Evolutionary conservation across 2,329 filamentous ascomycete genomes (phyloP).

Genomic region (Diaporthe aspalathi): DNA sequence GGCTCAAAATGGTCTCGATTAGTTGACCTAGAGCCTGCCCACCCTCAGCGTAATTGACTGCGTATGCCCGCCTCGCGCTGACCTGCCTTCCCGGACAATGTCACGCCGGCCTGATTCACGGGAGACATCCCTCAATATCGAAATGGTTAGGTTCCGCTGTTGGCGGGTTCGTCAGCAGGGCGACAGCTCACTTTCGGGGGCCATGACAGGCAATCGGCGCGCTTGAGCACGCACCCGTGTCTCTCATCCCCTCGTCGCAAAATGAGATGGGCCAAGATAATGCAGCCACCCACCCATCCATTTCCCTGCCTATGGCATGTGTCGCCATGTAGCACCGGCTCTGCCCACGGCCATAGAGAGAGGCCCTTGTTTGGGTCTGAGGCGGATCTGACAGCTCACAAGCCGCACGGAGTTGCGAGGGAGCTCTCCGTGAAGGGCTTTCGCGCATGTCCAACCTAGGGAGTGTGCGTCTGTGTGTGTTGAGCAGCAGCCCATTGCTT

Average conservation of each 20-base stretch:
- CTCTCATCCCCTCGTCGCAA: slow-evolving; percentile 31
- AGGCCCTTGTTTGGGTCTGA: not conserved
- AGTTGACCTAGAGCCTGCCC: not conserved
- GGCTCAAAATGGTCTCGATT: not conserved
- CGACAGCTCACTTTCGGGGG: slow-evolving; percentile 19
- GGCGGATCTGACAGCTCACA: slow-evolving; percentile 28
- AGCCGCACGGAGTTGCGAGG: slow-evolving; percentile 7
- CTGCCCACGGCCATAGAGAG: not conserved
- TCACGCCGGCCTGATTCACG: not conserved
- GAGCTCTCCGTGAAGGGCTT: slow-evolving; percentile 1
- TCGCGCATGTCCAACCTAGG: slow-evolving; percentile 3
- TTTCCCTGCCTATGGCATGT: slow-evolving; percentile 22
- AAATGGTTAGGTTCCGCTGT: not conserved
- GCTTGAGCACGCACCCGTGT: slow-evolving; percentile 23
- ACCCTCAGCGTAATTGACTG: not conserved
- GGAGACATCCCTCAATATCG: not conserved
- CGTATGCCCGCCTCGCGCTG: slow-evolving; percentile 15
- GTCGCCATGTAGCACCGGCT: slow-evolving; percentile 8
- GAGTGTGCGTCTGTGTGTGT: not conserved
- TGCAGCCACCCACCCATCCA: slow-evolving; percentile 23
- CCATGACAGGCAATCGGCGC: slow-evolving; percentile 2
- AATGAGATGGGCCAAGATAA: slow-evolving; percentile 24
- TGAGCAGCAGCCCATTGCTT: slow-evolving; percentile 7
- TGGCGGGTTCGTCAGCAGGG: not conserved
- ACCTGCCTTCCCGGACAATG: slow-evolving; percentile 1